A percentile compares a stretch with the other conserved stretches of the same genome.
phyloP scores from a whole-genome alignment of 257 asterid species.

The Voacanga thouarsii region DNA sequence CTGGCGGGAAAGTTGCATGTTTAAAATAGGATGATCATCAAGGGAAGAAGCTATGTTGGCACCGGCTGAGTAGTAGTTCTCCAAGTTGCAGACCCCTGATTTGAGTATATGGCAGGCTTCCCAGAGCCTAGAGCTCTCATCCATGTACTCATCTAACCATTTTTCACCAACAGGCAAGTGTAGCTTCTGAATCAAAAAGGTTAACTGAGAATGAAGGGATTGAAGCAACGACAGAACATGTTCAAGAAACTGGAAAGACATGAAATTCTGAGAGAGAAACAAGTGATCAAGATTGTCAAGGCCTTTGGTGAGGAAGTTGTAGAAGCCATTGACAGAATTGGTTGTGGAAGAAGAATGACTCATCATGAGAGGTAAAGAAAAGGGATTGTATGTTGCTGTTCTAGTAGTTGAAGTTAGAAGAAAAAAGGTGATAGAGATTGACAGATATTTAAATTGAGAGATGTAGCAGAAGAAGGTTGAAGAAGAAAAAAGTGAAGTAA shows the following conservation, averaged over 20 bases:
- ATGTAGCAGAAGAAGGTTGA: slow-evolving; percentile 4
- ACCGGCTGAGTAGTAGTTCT: slow-evolving; percentile 44
- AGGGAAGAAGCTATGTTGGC: slow-evolving; percentile 43
- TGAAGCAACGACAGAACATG: slow-evolving; percentile 54
- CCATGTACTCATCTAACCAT: slow-evolving; percentile 83
- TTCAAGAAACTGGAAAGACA: slow-evolving; percentile 57
- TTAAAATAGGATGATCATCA: slow-evolving; percentile 37
- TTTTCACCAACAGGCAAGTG: slow-evolving; percentile 67
- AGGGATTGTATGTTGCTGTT: neutral
- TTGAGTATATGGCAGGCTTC: slow-evolving; percentile 58
- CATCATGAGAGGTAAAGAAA: slow-evolving; percentile 38
- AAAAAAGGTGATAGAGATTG: slow-evolving; percentile 32
- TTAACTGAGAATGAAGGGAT: slow-evolving; percentile 60
- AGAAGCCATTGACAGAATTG: slow-evolving; percentile 53
- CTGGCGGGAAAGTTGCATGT: slow-evolving; percentile 69
- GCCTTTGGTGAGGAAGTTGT: slow-evolving; percentile 48
- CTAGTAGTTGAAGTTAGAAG: neutral
- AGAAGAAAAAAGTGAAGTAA: slow-evolving; percentile 10
- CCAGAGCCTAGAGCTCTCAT: slow-evolving; percentile 78
- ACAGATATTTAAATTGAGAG: slow-evolving; percentile 26
- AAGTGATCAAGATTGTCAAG: slow-evolving; percentile 58
- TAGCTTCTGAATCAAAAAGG: slow-evolving; percentile 44
- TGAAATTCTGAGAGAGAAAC: slow-evolving; percentile 49
- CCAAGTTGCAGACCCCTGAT: slow-evolving; percentile 53
- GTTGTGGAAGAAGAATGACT: slow-evolving; percentile 52